Conservation (phyloP, 176 grass and related monocot species). For the Hsuehochloa calcarea region DNA sequence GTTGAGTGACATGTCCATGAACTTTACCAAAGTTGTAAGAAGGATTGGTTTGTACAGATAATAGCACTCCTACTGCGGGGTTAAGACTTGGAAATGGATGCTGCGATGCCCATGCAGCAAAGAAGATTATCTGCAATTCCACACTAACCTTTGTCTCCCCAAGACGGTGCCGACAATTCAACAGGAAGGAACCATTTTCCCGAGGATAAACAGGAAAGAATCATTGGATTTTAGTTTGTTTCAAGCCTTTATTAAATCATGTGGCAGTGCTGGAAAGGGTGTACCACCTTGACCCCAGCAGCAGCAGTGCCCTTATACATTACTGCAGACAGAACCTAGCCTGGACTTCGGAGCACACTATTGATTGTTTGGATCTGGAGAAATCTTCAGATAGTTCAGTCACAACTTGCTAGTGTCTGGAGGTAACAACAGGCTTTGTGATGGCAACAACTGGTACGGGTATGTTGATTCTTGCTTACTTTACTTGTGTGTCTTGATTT, state of each 20-base stretch:
- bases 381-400: constrained; percentile 24
- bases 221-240: constrained; percentile 1
- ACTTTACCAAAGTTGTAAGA: neutral
- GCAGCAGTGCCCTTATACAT: neutral
- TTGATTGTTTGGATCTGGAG: constrained; percentile 10
- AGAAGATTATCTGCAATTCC: neutral
- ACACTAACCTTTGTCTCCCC: neutral
- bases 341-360: neutral
- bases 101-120: neutral
- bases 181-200: neutral
- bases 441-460: neutral
- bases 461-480: constrained; percentile 15
- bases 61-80: neutral
- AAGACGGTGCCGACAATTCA: neutral
- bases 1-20: neutral
- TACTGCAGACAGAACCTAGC: constrained; percentile 1
- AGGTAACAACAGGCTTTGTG: neutral
- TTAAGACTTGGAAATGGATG: neutral
- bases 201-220: neutral
- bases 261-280: neutral
- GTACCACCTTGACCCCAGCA: constrained; percentile 6
- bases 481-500: neutral
- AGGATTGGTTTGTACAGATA: neutral
- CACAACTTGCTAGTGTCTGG: neutral
- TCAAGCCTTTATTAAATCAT: neutral